Evolutionary conservation across 805 yeast genomes (phyloP), one percentile per base, ranked within the genome.

Genomic region (Teunomyces cretensis): DNA sequence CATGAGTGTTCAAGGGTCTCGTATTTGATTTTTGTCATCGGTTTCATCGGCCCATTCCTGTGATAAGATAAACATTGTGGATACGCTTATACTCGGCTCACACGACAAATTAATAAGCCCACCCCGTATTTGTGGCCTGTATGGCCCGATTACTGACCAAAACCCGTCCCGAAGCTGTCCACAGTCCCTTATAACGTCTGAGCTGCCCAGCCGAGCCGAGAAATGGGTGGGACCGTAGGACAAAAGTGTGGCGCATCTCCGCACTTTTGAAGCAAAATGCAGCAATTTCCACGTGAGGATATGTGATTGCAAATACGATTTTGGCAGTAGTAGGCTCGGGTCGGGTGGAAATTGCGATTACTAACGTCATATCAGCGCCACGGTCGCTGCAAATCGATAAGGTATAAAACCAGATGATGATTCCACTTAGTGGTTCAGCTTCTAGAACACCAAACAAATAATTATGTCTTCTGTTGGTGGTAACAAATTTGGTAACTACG

Each of bases 401-500:
- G 27, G 14, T 22, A 17, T 41, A 28, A 24, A 13, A 30, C 15
- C 22, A n/a, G 11, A 16, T 12, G 22, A 19, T 9, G 16, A 8
- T 19, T 16, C 28, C 28, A 5, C 22, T 3, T 19, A 19, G 3
- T 6, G 6, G 22, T 26, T 7, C 8, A 9, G 8, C 28, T 26
- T 8, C 31, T 5, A 26, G 6, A 9, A 30, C 22, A 19, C 22
- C 22, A 19, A 4, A 19, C 6, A 19, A 19, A 19, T 19, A 33
- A 27, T 3, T 17, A 38, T 38, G 41, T 27, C 32, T n/a, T 26
- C 22, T 15, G 17, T 16, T 14, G 31, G 22, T n/a, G 47, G 41
- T 7, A 22, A 24, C 26, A 51, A 47, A 44, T 60, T 53, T 39
- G 73, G 72, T 27, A 68, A 70, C 53, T 65, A 55, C 60, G 75